Conservation (phyloP, 2,329 filamentous ascomycete species). For the Sclerotinia spermophila region DNA sequence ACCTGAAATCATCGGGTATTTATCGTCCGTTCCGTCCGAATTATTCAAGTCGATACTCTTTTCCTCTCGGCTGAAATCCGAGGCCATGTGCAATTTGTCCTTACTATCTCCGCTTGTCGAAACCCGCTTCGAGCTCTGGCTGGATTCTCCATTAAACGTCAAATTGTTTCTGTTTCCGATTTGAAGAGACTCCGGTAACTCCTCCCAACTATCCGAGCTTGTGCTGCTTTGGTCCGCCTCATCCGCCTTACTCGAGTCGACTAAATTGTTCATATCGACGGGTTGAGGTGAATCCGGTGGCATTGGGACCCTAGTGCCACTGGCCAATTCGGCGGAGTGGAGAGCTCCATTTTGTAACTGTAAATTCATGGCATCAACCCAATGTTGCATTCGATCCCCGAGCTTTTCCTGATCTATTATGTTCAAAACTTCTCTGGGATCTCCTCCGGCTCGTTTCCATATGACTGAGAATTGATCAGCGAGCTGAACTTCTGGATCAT, state of each 20-base stretch:
- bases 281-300: background rate
- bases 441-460: slow-evolving; percentile 57
- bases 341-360: background rate
- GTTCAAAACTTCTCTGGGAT: slow-evolving; percentile 54
- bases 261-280: background rate
- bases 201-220: slow-evolving; percentile 32
- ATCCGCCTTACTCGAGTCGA: background rate
- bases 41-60: background rate
- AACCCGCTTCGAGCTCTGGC: background rate
- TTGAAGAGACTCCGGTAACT: slow-evolving; percentile 20
- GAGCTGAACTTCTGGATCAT: slow-evolving; percentile 31
- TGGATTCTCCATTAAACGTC: background rate
- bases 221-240: slow-evolving; percentile 22
- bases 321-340: background rate
- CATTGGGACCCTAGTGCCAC: background rate
- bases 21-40: background rate
- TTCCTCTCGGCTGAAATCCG: background rate
- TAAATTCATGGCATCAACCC: slow-evolving; percentile 45
- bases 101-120: background rate
- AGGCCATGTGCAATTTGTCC: background rate
- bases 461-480: slow-evolving; percentile 49
- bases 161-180: background rate
- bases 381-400: slow-evolving; percentile 55
- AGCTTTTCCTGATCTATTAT: slow-evolving; percentile 60
- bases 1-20: slow-evolving; percentile 9